Evolutionary conservation across 108 stramenopile species (phyloP).

Genomic region (Craspedostauros australis): DNA sequence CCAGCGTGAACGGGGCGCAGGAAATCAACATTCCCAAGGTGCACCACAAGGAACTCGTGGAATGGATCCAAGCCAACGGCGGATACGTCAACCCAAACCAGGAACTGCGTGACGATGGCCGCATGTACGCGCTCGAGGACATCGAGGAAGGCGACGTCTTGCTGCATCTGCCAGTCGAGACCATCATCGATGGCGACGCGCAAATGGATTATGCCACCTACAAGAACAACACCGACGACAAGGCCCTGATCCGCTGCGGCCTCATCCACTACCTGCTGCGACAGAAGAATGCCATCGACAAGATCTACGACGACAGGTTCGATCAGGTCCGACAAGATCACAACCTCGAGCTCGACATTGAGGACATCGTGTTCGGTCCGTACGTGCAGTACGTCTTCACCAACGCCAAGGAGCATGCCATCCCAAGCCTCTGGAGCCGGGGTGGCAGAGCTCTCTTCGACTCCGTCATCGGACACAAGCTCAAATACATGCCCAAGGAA

Average conservation of each 20-base stretch:
- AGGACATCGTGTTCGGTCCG: slow-evolving; percentile 33
- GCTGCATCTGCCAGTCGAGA: slow-evolving; percentile 27
- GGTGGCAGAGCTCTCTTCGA: slow-evolving; percentile 23
- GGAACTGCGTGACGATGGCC: slow-evolving; percentile 21
- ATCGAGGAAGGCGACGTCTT: slow-evolving; percentile 34
- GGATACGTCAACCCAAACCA: slow-evolving; percentile 32
- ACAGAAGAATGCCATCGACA: too few species aligned
- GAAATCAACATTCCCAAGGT: too few species aligned
- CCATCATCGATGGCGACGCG: slow-evolving; percentile 14
- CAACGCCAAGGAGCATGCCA: slow-evolving; percentile 7
- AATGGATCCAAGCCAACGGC: slow-evolving; percentile 22
- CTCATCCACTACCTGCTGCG: slow-evolving; percentile 19
- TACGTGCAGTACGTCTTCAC: slow-evolving; percentile 53
- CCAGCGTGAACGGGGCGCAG: too few species aligned
- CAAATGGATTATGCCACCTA: slow-evolving; percentile 2
- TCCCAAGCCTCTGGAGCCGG: slow-evolving; percentile 38
- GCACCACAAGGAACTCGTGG: too few species aligned
- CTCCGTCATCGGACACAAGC: slow-evolving; percentile 23
- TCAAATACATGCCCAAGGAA: background rate
- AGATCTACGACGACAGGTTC: too few species aligned
- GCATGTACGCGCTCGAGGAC: slow-evolving; percentile 32
- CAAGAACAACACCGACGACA: too few species aligned
- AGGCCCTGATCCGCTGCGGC: slow-evolving; percentile 34
- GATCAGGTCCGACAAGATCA: too few species aligned
- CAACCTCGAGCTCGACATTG: too few species aligned